Base-by-base conservation (phyloP, 179 eudicot species). In the Silene coronaria region DNA sequence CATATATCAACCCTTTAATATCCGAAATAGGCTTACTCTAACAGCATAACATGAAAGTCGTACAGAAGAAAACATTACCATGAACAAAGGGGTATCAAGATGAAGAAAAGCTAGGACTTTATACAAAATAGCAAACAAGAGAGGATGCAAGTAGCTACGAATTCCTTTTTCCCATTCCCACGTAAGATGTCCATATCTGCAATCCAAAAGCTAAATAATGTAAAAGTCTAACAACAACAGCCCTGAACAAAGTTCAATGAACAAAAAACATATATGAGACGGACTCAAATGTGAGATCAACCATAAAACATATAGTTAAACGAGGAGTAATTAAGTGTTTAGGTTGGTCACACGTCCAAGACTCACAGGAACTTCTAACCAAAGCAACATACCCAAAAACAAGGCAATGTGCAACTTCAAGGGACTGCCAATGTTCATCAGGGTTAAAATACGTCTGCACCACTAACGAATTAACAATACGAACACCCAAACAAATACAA, bases 401-500 rank as follows among this genome's bases (percentile, higher is more conserved):
- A 34, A 93, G 82, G 36, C 84, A 88, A 76, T 96, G 99, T 16
- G 92, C 99, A 76, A 96, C 98, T 82, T 96, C 99, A 79, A 90
- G 87, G 72, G 92, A 89, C 80, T 96, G 99, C 99, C 99, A 96
- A 74, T 96, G 94, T 70, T 96, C 99, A 83, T 96, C 99, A 0
- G 97, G 97, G 76, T 96, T 96, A 77, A 96, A 96, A 74, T 93
- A 96, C 1, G 97, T 96, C 73, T 91, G 99, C 64, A 96, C 90
- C 48, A 96, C 66, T 61, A 93, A 85, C 27, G 99, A 82, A 79
- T 93, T 96, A 53, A 83, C 66, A 51, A 87, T 70, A 38, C 98
- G 90, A n/a, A 84, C 24, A 51, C 62, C 78, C 80, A 96, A 74
- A 79, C 96, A 96, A 62, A 84, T 66, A 16, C 81, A 12, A 68